These are phyloP conservation scores for Nothopassalora personata DNA, from an alignment of 2,329 filamentous ascomycete species.

Conservation along the genomic window DNA sequence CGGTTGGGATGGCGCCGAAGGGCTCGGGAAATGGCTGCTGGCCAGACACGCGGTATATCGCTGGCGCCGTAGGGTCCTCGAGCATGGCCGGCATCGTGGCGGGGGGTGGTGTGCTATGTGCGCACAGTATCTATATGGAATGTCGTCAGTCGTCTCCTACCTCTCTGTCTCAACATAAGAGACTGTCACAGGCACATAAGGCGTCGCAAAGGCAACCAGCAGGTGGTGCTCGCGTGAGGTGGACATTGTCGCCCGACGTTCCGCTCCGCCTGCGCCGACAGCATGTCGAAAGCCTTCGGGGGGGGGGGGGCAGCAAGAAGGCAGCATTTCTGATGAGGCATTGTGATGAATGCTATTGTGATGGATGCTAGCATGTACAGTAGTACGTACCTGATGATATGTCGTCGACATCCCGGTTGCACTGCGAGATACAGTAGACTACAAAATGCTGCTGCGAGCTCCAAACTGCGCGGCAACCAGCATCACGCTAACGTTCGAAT, in stretches of 20 bases:
- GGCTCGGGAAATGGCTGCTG: constrained; percentile 59
- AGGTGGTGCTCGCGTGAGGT: neutral
- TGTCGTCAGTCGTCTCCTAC: neutral
- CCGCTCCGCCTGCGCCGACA: neutral
- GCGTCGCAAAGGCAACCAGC: neutral
- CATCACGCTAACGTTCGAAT: neutral
- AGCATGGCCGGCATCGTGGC: constrained; percentile 66
- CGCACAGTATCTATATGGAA: neutral
- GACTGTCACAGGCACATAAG: neutral
- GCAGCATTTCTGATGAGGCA: neutral
- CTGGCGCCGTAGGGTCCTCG: constrained; percentile 67
- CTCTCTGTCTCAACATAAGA: neutral
- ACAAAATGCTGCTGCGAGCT: neutral
- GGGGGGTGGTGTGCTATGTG: neutral
- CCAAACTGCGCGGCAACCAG: neutral
- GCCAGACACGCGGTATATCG: constrained; percentile 65
- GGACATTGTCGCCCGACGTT: neutral
- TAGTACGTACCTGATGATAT: neutral
- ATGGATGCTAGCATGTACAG: neutral
- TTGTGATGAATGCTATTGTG: neutral
- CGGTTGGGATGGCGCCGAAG: constrained; percentile 59
- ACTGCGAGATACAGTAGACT: neutral
- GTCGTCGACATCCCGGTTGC: neutral
- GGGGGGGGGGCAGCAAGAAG: neutral
- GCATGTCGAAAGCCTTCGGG: neutral